Evolutionary conservation across 176 grass and related monocot genomes (phyloP).

Genomic region (Rhynchospora tenuis): DNA sequence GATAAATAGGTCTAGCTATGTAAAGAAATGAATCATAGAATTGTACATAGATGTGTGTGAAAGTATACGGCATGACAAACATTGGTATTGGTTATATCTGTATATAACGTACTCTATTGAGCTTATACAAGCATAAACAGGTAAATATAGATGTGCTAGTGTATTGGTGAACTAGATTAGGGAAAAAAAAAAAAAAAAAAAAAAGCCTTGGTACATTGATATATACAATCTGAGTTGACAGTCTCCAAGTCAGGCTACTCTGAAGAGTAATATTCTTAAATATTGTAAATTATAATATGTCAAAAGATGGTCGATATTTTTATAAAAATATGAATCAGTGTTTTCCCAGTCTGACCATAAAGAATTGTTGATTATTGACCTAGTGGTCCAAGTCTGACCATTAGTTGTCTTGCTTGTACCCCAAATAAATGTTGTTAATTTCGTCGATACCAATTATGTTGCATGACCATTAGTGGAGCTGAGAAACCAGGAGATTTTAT

Average conservation of each 20-base stretch:
- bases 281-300: not conserved
- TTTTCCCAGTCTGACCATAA: not conserved
- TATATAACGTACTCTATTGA: slow-evolving; percentile 8
- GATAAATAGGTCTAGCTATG: slow-evolving; percentile 6
- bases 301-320: not conserved
- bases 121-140: not conserved
- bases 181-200: too few relatives aligned
- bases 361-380: too few relatives aligned
- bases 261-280: not conserved
- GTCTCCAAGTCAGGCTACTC: not conserved
- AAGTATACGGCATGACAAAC: not conserved
- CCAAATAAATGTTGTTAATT: not conserved
- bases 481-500: not conserved
- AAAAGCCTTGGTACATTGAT: too few relatives aligned
- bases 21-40: not conserved
- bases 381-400: too few relatives aligned
- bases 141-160: not conserved
- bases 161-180: not conserved
- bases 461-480: not conserved
- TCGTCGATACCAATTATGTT: not conserved
- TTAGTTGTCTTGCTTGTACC: too few relatives aligned
- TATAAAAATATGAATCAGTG: not conserved
- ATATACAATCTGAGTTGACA: not conserved
- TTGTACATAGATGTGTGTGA: slow-evolving; percentile 4
- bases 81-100: not conserved